A percentile compares a stretch with the other conserved stretches of the same genome.
phyloP scores from a whole-genome alignment of 1,139 yeast genomes.

The Suzukiozyma palmioleophila region DNA sequence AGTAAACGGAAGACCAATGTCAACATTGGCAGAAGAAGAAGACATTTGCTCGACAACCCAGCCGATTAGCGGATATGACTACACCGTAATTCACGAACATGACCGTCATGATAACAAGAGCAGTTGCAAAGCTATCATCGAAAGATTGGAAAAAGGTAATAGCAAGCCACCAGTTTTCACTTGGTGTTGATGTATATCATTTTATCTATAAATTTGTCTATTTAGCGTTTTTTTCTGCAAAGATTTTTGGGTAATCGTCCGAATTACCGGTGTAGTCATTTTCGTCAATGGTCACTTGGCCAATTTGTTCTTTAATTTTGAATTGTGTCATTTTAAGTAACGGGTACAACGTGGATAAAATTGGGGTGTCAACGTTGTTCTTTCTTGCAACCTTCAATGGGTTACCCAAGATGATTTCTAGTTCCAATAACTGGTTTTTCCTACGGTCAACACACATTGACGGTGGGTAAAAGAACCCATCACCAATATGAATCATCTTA shows the following conservation, averaged over 20 bases:
- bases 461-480: conserved; percentile 62
- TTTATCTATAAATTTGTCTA: not conserved
- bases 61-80: conserved; percentile 7
- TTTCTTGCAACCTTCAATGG: conserved; percentile 58
- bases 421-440: conserved; percentile 66
- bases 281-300: conserved; percentile 31
- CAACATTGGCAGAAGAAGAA: conserved; percentile 5
- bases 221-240: conserved; percentile 11
- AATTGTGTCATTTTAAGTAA: conserved; percentile 58
- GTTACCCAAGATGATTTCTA: conserved; percentile 69
- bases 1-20: conserved; percentile 1
- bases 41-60: conserved; percentile 7
- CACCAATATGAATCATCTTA: conserved; percentile 53
- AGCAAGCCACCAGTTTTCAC: conserved; percentile 64
- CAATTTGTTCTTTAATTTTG: conserved; percentile 51
- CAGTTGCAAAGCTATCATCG: conserved; percentile 51
- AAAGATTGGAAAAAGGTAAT: conserved; percentile 54
- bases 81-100: not conserved
- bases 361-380: conserved; percentile 56
- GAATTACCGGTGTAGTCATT: conserved; percentile 26
- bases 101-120: conserved; percentile 15
- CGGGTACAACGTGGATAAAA: conserved; percentile 51
- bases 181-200: conserved; percentile 47
- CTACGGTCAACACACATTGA: conserved; percentile 72
- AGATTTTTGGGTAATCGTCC: conserved; percentile 27